Evolutionary conservation across 129 eudicot genomes (phyloP).

Genomic region (Gnaphalium uliginosum): DNA sequence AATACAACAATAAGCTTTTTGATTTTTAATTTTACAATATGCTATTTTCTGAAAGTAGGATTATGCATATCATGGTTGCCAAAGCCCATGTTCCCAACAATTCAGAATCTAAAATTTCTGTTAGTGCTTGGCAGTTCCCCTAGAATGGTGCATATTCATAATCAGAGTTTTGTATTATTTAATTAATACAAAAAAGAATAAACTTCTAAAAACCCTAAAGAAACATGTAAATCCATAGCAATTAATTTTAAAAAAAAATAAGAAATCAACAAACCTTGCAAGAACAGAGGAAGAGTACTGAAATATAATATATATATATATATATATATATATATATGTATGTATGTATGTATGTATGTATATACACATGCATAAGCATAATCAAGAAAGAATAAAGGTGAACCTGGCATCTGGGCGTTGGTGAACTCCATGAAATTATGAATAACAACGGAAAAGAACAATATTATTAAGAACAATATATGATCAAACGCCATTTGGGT

Average conservation of each 20-base stretch:
- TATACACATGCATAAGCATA: slow-evolving; percentile 6
- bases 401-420: slow-evolving; percentile 75
- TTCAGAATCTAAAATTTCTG: not conserved
- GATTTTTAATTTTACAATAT: too few species aligned
- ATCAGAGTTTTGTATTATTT: not conserved
- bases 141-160: slow-evolving; percentile 9
- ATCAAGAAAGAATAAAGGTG: slow-evolving; percentile 2
- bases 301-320: too few species aligned
- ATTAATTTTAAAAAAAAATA: not conserved
- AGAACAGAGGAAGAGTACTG: not conserved
- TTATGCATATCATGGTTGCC: too few species aligned
- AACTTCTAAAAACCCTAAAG: slow-evolving; percentile 33
- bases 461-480: slow-evolving; percentile 9
- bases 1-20: not conserved
- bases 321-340: too few species aligned
- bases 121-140: not conserved
- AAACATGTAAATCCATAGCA: not conserved
- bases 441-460: slow-evolving; percentile 27
- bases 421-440: slow-evolving; percentile 38
- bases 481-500: slow-evolving; percentile 38
- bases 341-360: not conserved
- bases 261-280: slow-evolving; percentile 9
- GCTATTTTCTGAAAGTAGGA: too few species aligned
- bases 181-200: not conserved
- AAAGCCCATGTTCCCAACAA: not conserved